A percentile compares a stretch with the other conserved stretches of the same genome.
Evolutionary conservation across 352 stramenopile genomes (phyloP).

Genomic region (Pythium vanterpoolii): DNA sequence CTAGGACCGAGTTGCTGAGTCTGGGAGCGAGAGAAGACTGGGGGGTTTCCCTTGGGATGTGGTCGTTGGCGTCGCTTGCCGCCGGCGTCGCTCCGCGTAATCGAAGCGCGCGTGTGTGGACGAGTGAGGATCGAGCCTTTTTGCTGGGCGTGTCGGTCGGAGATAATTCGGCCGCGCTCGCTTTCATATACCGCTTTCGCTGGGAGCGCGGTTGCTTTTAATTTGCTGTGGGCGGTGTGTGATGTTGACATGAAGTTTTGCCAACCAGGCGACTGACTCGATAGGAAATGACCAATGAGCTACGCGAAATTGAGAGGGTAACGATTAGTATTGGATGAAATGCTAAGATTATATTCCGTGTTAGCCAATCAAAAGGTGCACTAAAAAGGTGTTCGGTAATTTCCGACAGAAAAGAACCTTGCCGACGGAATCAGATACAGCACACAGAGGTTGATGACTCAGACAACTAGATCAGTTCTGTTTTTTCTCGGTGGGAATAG

Average conservation of each 20-base stretch:
- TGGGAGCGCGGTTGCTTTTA: not conserved
- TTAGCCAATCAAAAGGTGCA: not conserved
- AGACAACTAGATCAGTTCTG: not conserved
- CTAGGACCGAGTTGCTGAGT: not conserved
- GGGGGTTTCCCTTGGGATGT: not conserved
- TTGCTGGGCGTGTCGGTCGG: too few species aligned
- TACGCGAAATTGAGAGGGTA: not conserved
- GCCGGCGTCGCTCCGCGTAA: too few species aligned
- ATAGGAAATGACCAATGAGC: conserved; percentile 23
- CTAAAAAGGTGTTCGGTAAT: not conserved
- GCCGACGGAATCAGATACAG: not conserved
- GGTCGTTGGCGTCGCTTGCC: not conserved
- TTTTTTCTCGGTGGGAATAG: not conserved
- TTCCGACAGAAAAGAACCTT: not conserved
- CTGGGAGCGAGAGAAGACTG: not conserved
- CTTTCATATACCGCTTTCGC: not conserved
- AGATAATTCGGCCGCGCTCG: too few species aligned
- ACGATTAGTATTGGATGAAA: conserved; percentile 6
- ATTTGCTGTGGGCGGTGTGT: not conserved
- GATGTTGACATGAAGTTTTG: not conserved
- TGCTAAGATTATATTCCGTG: not conserved
- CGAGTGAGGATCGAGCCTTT: too few species aligned
- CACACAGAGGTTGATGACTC: not conserved
- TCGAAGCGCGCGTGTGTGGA: too few species aligned
- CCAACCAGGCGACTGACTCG: conserved; percentile 21